These are phyloP conservation scores for Polyplosphaeria fusca DNA, from an alignment of 495 filamentous ascomycete species.

Conservation along the genomic window DNA sequence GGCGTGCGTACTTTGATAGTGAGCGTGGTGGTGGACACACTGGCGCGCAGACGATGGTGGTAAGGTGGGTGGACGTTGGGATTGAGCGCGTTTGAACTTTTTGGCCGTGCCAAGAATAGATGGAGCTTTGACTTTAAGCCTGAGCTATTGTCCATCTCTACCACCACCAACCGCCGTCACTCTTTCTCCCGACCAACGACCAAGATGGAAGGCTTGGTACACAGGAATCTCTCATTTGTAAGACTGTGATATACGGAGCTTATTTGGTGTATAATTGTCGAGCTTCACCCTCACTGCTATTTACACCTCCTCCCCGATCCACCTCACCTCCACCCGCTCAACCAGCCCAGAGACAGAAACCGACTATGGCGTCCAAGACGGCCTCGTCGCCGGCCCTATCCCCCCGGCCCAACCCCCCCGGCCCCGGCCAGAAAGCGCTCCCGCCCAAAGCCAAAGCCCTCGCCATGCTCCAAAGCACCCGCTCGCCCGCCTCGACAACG, in stretches of 20 bases:
- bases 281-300: no score
- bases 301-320: neutral
- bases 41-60: neutral
- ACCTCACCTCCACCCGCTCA: no score
- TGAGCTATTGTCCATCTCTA: no score
- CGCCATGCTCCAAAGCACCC: neutral
- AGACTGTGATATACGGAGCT: no score
- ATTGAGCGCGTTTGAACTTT: conserved; percentile 17
- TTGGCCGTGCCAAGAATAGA: conserved; percentile 19
- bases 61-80: neutral
- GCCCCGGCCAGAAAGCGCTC: neutral
- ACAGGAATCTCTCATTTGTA: no score
- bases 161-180: no score
- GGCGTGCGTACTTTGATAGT: no score
- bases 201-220: no score
- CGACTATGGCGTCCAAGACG: neutral
- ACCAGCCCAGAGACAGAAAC: no score
- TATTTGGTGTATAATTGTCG: no score
- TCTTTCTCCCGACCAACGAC: no score
- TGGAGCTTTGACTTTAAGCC: no score
- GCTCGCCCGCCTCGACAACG: neutral
- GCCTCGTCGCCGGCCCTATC: neutral
- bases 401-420: neutral
- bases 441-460: neutral
- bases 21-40: neutral